Evolutionary conservation across 2,329 filamentous ascomycete genomes (phyloP).

Genomic region (Epichloe sibirici): DNA sequence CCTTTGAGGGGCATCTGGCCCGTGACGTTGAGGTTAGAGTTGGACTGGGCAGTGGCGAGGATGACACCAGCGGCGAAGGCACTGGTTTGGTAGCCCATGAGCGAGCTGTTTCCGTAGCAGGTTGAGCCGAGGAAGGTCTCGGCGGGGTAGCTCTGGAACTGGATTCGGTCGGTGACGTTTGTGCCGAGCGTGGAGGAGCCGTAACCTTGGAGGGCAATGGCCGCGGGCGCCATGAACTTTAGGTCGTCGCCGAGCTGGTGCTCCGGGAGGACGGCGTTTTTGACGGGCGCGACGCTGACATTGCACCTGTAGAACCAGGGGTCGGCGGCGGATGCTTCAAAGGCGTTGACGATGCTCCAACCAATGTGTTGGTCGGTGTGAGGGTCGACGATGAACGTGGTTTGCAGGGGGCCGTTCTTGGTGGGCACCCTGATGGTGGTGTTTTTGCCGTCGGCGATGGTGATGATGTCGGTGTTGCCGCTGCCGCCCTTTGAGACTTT

Average conservation of each 20-base stretch:
- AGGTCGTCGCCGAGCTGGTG: conserved; percentile 23
- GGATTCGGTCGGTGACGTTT: conserved; percentile 12
- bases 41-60: conserved; percentile 19
- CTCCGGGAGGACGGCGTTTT: conserved; percentile 22
- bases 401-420: conserved; percentile 20
- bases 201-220: conserved; percentile 31
- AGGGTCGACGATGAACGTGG: conserved; percentile 24
- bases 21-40: conserved; percentile 12
- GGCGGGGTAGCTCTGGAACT: conserved; percentile 30
- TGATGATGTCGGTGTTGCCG: conserved; percentile 16
- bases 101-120: conserved; percentile 15
- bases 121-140: conserved; percentile 25
- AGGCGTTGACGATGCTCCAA: conserved; percentile 21
- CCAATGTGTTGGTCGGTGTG: conserved; percentile 12
- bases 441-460: conserved; percentile 14
- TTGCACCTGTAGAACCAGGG: conserved; percentile 32
- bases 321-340: conserved; percentile 23
- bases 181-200: conserved; percentile 12
- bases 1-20: conserved; percentile 21
- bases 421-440: conserved; percentile 14
- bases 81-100: conserved; percentile 25
- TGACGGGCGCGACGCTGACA: conserved; percentile 21
- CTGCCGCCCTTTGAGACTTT: conserved; percentile 20
- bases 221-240: conserved; percentile 20
- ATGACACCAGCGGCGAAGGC: conserved; percentile 25